These are phyloP conservation scores for Epipyxis sp. DNA, from an alignment of 108 stramenopile species.

Conservation along the genomic window DNA sequence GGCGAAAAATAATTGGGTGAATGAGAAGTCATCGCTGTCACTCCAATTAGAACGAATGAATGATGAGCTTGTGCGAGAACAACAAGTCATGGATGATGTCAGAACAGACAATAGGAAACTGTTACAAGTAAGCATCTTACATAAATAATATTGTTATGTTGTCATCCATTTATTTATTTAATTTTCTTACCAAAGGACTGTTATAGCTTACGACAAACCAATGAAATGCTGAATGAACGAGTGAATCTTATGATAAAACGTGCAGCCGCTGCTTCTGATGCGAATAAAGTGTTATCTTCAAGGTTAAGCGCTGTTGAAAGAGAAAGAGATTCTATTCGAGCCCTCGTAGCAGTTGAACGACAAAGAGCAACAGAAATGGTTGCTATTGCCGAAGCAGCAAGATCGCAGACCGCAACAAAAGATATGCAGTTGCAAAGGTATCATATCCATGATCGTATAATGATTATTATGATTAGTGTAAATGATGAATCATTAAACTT, in stretches of 20 bases:
- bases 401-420: neutral
- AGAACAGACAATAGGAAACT: neutral
- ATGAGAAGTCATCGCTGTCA: neutral
- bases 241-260: neutral
- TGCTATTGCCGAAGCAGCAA: neutral
- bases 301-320: neutral
- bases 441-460: no score
- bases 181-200: neutral
- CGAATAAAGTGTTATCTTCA: neutral
- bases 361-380: neutral
- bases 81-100: neutral
- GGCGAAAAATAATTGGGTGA: neutral
- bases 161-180: no score
- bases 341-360: conserved; percentile 4
- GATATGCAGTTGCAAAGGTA: conserved; percentile 21
- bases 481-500: no score
- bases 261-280: neutral
- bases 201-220: neutral
- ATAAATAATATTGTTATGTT: no score
- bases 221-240: conserved; percentile 20
- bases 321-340: neutral
- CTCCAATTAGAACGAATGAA: neutral
- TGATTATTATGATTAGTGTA: no score
- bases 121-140: no score
- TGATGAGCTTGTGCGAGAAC: neutral